phyloP scores from a whole-genome alignment of 2,329 filamentous ascomycete genomes.

The Calonectria honghensis region DNA sequence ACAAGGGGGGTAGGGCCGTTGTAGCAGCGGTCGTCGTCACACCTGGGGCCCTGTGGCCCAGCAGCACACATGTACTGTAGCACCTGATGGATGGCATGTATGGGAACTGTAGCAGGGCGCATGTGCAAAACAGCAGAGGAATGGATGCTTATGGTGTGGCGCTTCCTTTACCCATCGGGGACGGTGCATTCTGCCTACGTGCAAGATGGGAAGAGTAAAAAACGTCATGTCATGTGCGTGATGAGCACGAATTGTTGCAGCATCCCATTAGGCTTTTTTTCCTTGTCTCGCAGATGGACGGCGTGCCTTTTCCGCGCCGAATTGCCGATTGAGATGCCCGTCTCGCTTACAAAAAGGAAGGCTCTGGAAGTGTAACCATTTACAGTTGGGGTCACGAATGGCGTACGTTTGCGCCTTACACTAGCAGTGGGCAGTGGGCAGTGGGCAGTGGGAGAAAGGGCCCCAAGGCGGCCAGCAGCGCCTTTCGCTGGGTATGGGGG shows the following conservation, averaged over 20 bases:
- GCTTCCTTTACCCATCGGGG: slow-evolving; percentile 18
- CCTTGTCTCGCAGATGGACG: neutral
- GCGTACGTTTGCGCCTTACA: slow-evolving; percentile 7
- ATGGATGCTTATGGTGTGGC: slow-evolving; percentile 26
- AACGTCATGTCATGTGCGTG: slow-evolving; percentile 28
- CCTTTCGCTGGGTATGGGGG: slow-evolving; percentile 4
- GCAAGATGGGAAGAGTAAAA: slow-evolving; percentile 23
- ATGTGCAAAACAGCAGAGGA: slow-evolving; percentile 20
- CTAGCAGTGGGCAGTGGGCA: neutral
- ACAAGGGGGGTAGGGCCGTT: neutral
- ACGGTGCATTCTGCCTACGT: slow-evolving; percentile 1
- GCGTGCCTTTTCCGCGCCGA: slow-evolving; percentile 33
- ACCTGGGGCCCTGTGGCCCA: slow-evolving; percentile 3
- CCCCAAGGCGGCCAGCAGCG: slow-evolving; percentile 1
- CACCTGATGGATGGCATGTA: slow-evolving; percentile 21
- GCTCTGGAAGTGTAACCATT: slow-evolving; percentile 12
- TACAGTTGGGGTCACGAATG: neutral
- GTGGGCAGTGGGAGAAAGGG: too few relatives aligned
- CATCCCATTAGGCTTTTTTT: slow-evolving; percentile 17
- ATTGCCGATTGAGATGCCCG: slow-evolving; percentile 16
- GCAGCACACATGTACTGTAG: neutral
- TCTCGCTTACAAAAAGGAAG: slow-evolving; percentile 15
- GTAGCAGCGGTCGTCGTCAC: slow-evolving; percentile 2
- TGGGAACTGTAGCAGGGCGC: slow-evolving; percentile 31
- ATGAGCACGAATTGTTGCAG: slow-evolving; percentile 29